Base-by-base conservation (phyloP, 169 alveolate genomes). In the Plasmodium yoelii region DNA sequence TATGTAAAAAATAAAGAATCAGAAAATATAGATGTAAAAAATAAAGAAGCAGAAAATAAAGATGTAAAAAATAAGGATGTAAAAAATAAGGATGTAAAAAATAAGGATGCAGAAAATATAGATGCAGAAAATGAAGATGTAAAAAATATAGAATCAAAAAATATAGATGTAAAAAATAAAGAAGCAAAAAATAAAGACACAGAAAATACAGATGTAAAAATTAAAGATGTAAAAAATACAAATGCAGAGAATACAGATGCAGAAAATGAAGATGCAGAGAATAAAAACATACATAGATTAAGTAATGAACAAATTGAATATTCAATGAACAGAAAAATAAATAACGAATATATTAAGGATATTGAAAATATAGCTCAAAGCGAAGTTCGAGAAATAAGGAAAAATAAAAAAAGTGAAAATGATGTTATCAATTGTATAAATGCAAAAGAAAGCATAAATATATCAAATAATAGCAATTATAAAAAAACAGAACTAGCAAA, bases 51-150 rank as follows among this genome's bases (percentile, higher is more conserved):
- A 13, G 1, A 15, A 15, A 56, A 56, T 9, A 1, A 0, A 10
- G n/a, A 47, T 13, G n/a, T 47, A 13, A 47, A 15, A 15, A 56
- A 56, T 9, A 56, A 15, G 1, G 56, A 47, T 0, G 56, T 1
- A 47, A 1, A 47, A 13, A 13, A 47, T 47, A 1, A 0, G 1
- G n/a, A 47, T 13, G n/a, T 8, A 13, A 47, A 13, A 47, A 47
- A 10, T 8, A 47, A 13, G 0, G 56, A 13, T 0, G 18, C 10
- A 13, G 56, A 10, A 47, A 13, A 47, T 47, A 1, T 47, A 47
- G 56, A 47, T 8, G 56, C 22, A 4, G 22, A 12, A 69, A 60
- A 69, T 69, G 77, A 15, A 55, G 77, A n/a, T n/a, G 46, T 39
- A 69, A 28, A 46, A 9, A 44, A 46, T 19, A 51, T 1, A 12